A percentile compares a stretch with the other conserved stretches of the same genome.
Evolutionary conservation across 257 asterid genomes (phyloP).

Genomic region (Solanum ossicruentum): DNA sequence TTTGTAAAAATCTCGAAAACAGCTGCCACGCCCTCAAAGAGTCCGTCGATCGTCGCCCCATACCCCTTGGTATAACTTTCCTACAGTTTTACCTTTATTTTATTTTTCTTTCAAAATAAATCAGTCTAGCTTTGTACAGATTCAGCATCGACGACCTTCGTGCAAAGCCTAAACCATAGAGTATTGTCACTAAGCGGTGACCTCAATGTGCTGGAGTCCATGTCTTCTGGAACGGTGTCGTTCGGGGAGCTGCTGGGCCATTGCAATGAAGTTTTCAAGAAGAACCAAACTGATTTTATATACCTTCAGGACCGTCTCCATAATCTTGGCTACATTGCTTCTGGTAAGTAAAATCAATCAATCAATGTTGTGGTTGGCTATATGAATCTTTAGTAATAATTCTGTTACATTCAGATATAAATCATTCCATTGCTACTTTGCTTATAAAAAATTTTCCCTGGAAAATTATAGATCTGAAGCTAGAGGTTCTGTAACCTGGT

Average conservation of each 20-base stretch:
- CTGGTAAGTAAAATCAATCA: not conserved
- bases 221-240: constrained; percentile 80
- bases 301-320: constrained; percentile 46
- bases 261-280: constrained; percentile 70
- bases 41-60: constrained; percentile 79
- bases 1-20: constrained; percentile 70
- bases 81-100: not conserved
- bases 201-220: constrained; percentile 74
- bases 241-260: constrained; percentile 94
- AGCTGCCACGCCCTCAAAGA: constrained; percentile 69
- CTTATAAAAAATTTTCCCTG: not conserved
- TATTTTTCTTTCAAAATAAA: not conserved
- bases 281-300: constrained; percentile 41
- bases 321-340: not conserved
- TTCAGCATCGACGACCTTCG: constrained; percentile 83
- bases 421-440: not conserved
- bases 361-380: not conserved
- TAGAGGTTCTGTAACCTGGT: not conserved
- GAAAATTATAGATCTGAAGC: not conserved
- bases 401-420: not conserved
- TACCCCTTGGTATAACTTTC: constrained; percentile 55
- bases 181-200: constrained; percentile 43
- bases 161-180: constrained; percentile 54
- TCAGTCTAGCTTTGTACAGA: constrained; percentile 18
- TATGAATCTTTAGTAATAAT: not conserved